Conservation (phyloP, 2,329 filamentous ascomycete genomes). For the Nemania sp. region DNA sequence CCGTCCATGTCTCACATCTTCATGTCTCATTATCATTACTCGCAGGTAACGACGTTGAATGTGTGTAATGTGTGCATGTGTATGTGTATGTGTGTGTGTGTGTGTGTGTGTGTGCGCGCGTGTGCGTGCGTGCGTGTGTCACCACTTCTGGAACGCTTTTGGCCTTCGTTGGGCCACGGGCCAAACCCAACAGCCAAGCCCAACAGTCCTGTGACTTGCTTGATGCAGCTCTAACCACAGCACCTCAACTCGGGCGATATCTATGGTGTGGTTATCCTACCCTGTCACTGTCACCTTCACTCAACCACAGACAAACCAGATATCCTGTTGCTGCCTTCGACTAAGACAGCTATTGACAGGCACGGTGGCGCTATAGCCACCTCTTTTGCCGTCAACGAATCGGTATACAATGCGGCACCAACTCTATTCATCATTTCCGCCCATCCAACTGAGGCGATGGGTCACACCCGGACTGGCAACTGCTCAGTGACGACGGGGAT, state of each 20-base stretch:
- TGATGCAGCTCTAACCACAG: not conserved
- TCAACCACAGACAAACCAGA: too few relatives aligned
- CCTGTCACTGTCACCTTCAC: slow-evolving; percentile 9
- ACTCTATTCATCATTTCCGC: slow-evolving; percentile 17
- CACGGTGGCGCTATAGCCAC: slow-evolving; percentile 15
- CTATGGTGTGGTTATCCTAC: slow-evolving; percentile 13
- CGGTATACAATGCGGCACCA: slow-evolving; percentile 23
- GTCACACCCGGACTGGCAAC: slow-evolving; percentile 26
- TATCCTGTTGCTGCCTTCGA: not conserved
- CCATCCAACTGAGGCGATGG: slow-evolving; percentile 21
- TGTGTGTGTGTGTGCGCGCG: not conserved
- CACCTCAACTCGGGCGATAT: not conserved
- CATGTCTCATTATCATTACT: not conserved
- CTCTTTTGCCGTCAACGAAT: slow-evolving; percentile 17
- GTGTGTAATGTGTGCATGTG: not conserved
- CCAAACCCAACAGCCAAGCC: not conserved
- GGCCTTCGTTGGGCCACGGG: not conserved
- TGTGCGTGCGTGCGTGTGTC: not conserved
- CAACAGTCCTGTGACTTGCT: not conserved
- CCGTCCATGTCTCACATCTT: too few relatives aligned
- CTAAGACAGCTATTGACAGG: slow-evolving; percentile 23
- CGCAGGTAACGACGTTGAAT: not conserved
- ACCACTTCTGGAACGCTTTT: not conserved
- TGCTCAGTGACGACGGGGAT: slow-evolving; percentile 17
- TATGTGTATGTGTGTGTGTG: not conserved